Conservation (phyloP, 129 eudicot genomes). For the Lactuca saligna region DNA sequence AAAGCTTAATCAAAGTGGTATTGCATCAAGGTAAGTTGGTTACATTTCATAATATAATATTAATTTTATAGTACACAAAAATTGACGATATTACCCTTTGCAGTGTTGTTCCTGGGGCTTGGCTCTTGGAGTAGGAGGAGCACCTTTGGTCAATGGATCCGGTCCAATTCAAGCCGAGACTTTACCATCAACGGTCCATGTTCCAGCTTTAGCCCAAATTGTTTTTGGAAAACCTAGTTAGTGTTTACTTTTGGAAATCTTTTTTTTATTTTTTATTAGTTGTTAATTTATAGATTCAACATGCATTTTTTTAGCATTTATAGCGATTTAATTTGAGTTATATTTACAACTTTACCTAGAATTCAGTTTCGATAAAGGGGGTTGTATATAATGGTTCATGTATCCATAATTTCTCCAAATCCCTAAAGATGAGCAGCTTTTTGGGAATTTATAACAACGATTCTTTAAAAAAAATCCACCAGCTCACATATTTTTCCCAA, state of each 20-base stretch:
- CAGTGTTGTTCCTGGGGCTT: slow-evolving; percentile 60
- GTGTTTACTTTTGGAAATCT: slow-evolving; percentile 77
- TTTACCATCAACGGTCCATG: slow-evolving; percentile 44
- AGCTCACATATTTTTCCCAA: too few relatives aligned
- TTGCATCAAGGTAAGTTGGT: slow-evolving; percentile 65
- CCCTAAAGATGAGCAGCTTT: too few relatives aligned
- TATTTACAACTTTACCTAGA: not conserved
- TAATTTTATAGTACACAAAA: not conserved
- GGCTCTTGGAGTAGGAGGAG: slow-evolving; percentile 73
- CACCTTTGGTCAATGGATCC: slow-evolving; percentile 59
- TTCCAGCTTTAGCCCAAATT: slow-evolving; percentile 55
- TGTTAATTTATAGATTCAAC: too few relatives aligned
- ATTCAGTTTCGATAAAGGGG: too few relatives aligned
- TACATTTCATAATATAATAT: not conserved
- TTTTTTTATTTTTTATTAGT: slow-evolving; percentile 29
- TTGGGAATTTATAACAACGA: too few relatives aligned
- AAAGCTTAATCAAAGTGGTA: slow-evolving; percentile 84
- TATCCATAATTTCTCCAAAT: too few relatives aligned
- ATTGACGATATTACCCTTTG: slow-evolving; percentile 18
- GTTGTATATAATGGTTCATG: too few relatives aligned
- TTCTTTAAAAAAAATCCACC: too few relatives aligned
- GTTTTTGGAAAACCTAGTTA: slow-evolving; percentile 72
- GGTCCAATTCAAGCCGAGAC: slow-evolving; percentile 48
- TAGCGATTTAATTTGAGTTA: too few relatives aligned
- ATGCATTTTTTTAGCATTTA: too few relatives aligned